These are phyloP conservation scores for Myxozyma geophila DNA, from an alignment of 805 yeast genomes.

Conservation along the genomic window DNA sequence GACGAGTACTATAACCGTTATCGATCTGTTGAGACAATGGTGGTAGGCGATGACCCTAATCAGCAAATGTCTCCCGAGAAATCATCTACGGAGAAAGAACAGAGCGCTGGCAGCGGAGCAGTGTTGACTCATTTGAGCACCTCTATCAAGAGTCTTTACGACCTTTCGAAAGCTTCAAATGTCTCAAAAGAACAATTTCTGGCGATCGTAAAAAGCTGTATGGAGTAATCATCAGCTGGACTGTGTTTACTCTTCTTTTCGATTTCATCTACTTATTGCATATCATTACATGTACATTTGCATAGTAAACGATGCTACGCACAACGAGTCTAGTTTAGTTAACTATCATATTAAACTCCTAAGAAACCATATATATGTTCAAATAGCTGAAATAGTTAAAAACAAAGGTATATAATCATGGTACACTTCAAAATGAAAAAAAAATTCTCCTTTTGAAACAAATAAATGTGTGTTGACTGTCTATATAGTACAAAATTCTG, in stretches of 20 bases:
- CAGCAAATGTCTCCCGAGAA: background rate
- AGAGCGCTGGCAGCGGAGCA: background rate
- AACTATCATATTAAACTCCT: no score
- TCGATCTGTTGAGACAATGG: slow-evolving; percentile 35
- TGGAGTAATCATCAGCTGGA: background rate
- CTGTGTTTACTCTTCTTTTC: background rate
- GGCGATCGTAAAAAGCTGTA: slow-evolving; percentile 3
- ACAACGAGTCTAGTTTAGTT: no score
- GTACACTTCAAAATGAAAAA: no score
- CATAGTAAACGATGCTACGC: no score
- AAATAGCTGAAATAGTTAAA: no score
- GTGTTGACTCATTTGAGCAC: slow-evolving; percentile 12
- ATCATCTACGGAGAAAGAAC: background rate
- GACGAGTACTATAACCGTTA: slow-evolving; percentile 34
- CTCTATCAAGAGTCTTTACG: slow-evolving; percentile 16
- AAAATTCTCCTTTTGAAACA: no score
- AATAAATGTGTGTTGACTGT: no score
- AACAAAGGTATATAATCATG: no score
- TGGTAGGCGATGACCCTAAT: slow-evolving; percentile 18
- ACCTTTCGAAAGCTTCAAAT: slow-evolving; percentile 17
- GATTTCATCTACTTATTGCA: no score
- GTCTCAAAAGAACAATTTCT: slow-evolving; percentile 16
- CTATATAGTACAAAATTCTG: background rate
- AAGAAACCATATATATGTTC: no score
- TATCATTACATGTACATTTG: no score